Conservation (phyloP, 2,329 filamentous ascomycete genomes). For the Fusarium dlaminii region DNA sequence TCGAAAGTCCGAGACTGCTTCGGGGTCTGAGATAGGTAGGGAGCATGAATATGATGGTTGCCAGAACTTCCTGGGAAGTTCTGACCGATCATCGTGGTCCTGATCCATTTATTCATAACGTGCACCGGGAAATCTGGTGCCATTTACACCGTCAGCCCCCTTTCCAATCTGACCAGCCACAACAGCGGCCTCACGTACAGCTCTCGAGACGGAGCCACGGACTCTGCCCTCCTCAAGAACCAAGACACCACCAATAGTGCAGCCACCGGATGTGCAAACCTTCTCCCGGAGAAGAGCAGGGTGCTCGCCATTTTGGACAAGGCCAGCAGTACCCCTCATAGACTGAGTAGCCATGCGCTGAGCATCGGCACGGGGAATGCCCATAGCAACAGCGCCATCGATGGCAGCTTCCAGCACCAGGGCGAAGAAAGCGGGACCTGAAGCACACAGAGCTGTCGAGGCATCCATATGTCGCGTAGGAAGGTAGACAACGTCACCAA, state of each 20-base stretch:
- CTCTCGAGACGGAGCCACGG: constrained; percentile 72
- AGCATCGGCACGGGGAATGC: constrained; percentile 76
- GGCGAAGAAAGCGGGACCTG: constrained; percentile 79
- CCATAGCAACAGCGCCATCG: constrained; percentile 83
- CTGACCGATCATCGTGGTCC: neutral
- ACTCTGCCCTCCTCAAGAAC: constrained; percentile 78
- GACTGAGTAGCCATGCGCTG: constrained; percentile 82
- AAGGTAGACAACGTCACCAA: constrained; percentile 76
- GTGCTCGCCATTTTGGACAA: constrained; percentile 78
- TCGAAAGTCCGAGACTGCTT: neutral
- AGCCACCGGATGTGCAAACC: constrained; percentile 80
- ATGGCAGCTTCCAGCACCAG: constrained; percentile 79
- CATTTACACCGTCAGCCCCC: constrained; percentile 51
- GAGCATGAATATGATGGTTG: neutral
- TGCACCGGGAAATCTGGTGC: constrained; percentile 41
- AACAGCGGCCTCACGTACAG: constrained; percentile 75
- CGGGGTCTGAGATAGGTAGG: neutral
- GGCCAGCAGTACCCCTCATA: constrained; percentile 76
- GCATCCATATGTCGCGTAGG: constrained; percentile 76
- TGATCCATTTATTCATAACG: constrained; percentile 23
- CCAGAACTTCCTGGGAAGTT: neutral
- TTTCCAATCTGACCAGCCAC: constrained; percentile 71
- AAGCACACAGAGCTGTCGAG: constrained; percentile 77
- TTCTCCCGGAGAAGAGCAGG: constrained; percentile 79
- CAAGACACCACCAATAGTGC: constrained; percentile 78